These are phyloP conservation scores for Dendrostoma leiphaemia DNA, from an alignment of 2,329 filamentous ascomycete genomes.

Conservation along the genomic window DNA sequence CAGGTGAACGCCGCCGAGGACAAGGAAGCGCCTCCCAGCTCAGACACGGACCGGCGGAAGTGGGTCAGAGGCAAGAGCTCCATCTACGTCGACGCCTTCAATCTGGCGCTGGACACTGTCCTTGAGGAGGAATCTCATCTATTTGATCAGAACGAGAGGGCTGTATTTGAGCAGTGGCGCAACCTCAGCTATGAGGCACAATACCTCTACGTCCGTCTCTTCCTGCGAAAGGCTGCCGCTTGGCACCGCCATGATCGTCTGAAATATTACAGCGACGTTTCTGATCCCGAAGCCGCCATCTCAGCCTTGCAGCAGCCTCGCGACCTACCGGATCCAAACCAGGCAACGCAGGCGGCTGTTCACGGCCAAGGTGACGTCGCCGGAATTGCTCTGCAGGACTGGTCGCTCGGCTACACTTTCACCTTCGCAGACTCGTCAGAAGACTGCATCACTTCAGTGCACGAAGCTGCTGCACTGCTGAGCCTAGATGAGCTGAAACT, in stretches of 20 bases:
- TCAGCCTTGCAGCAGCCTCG: conserved; percentile 58
- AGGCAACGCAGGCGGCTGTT: conserved; percentile 14
- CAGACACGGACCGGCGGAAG: conserved; percentile 43
- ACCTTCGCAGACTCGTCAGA: conserved; percentile 79
- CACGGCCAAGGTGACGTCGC: conserved; percentile 22
- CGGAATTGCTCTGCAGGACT: conserved; percentile 38
- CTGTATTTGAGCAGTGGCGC: conserved; percentile 76
- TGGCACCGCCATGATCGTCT: conserved; percentile 85
- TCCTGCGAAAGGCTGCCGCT: conserved; percentile 83
- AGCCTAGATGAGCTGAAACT: conserved; percentile 84
- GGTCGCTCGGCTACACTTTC: conserved; percentile 56
- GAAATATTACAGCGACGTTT: conserved; percentile 79
- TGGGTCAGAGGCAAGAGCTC: conserved; percentile 81
- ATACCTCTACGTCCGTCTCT: conserved; percentile 91
- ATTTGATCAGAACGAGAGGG: conserved; percentile 76
- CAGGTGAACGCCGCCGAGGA: conserved; percentile 38
- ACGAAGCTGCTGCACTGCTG: conserved; percentile 80
- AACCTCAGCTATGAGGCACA: conserved; percentile 78
- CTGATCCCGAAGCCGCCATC: conserved; percentile 67
- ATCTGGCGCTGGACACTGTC: conserved; percentile 85
- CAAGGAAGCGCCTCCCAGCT: conserved; percentile 42
- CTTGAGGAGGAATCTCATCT: conserved; percentile 84
- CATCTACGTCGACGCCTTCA: conserved; percentile 97
- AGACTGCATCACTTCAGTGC: conserved; percentile 69
- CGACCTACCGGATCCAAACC: conserved; percentile 52